These are phyloP conservation scores for Helicostylum pulchrum DNA, from an alignment of 192 early-diverging fungal genomes.

Conservation along the genomic window DNA sequence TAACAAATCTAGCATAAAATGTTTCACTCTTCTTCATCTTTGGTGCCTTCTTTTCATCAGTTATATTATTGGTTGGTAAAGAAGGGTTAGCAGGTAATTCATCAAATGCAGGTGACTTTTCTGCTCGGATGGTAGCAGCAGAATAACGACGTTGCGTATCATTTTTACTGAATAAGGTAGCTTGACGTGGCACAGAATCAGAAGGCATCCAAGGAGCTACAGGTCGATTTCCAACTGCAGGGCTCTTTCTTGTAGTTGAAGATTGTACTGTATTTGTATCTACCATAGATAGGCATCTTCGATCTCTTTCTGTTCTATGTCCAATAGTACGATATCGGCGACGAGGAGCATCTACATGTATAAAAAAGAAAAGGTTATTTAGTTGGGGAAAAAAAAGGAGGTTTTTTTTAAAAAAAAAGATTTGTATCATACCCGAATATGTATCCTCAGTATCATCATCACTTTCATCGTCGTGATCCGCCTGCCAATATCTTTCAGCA, in stretches of 20 bases:
- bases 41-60: conserved; percentile 7
- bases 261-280: not conserved
- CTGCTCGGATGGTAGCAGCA: conserved; percentile 11
- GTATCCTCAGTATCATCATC: conserved; percentile 20
- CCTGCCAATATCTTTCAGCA: conserved; percentile 37
- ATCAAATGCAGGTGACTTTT: conserved; percentile 10
- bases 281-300: conserved; percentile 28
- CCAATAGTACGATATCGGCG: conserved; percentile 25
- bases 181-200: not conserved
- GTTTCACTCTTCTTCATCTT: conserved; percentile 29
- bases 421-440: conserved; percentile 5
- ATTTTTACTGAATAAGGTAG: not conserved
- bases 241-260: not conserved
- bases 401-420: not conserved
- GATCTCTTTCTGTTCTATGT: conserved; percentile 12
- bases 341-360: conserved; percentile 20
- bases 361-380: not conserved
- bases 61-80: not conserved
- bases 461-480: conserved; percentile 31
- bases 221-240: not conserved
- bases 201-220: conserved; percentile 15
- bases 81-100: not conserved
- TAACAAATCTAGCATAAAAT: conserved; percentile 25
- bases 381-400: not conserved
- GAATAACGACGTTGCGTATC: conserved; percentile 8